Evolutionary conservation across 164 flowering plant genomes (phyloP).

Genomic region (Berberis vulgaris): DNA sequence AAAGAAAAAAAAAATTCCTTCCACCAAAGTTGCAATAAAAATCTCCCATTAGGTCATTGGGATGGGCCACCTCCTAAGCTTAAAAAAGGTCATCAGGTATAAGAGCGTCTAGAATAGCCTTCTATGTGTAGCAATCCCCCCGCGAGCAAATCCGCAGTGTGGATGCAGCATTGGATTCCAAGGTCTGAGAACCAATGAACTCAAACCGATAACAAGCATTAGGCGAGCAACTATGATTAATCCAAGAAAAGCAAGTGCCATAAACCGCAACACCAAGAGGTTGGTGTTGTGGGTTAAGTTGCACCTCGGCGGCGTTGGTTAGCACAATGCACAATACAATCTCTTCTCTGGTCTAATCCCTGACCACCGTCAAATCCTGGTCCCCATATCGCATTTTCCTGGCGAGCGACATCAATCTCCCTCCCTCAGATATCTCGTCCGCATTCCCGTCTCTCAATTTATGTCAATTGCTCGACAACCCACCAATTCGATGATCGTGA

Average conservation of each 20-base stretch:
- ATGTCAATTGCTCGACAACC: slow-evolving; percentile 40
- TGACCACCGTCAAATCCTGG: neutral
- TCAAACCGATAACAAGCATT: slow-evolving; percentile 59
- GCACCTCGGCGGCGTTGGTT: slow-evolving; percentile 73
- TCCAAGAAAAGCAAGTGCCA: slow-evolving; percentile 54
- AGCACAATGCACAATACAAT: slow-evolving; percentile 39
- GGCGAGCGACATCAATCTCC: slow-evolving; percentile 29
- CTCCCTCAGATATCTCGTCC: slow-evolving; percentile 28
- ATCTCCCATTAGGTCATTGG: too few relatives aligned
- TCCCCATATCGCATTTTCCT: slow-evolving; percentile 21
- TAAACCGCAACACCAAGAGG: slow-evolving; percentile 58
- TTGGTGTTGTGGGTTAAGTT: slow-evolving; percentile 20
- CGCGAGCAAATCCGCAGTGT: slow-evolving; percentile 18
- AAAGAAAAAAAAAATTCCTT: too few relatives aligned
- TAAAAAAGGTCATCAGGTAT: too few relatives aligned
- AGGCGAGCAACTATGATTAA: slow-evolving; percentile 79
- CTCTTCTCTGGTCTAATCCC: slow-evolving; percentile 26
- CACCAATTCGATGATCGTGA: slow-evolving; percentile 23
- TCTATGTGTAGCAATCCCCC: slow-evolving; percentile 10
- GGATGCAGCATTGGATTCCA: neutral
- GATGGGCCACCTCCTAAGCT: too few relatives aligned
- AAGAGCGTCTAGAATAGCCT: neutral
- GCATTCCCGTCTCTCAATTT: slow-evolving; percentile 10
- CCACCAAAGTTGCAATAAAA: too few relatives aligned
- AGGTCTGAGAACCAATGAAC: slow-evolving; percentile 6